A percentile compares a stretch with the other conserved stretches of the same genome.
These are phyloP conservation scores for Penicillium sp. DNA, from an alignment of 2,329 filamentous ascomycete genomes.

Conservation along the genomic window DNA sequence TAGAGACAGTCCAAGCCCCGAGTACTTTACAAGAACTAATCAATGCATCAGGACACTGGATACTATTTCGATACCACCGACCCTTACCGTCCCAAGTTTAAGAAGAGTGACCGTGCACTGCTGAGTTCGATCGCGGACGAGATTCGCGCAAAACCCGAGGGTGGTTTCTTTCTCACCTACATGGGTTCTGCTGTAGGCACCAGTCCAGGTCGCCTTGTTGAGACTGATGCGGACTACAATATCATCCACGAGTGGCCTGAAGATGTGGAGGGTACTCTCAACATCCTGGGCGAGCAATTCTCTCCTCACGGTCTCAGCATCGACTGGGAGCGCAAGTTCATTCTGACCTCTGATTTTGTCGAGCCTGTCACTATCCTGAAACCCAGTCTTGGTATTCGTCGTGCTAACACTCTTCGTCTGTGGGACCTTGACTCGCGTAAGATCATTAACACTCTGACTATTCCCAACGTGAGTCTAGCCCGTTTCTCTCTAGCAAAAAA, in stretches of 20 bases:
- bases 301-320: conserved; percentile 56
- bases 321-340: conserved; percentile 53
- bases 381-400: conserved; percentile 50
- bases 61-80: conserved; percentile 58
- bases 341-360: conserved; percentile 59
- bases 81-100: conserved; percentile 54
- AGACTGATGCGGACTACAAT: conserved; percentile 55
- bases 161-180: conserved; percentile 57
- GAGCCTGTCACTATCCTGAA: conserved; percentile 58
- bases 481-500: neutral
- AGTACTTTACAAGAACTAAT: too few relatives aligned
- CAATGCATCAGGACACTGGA: conserved; percentile 51
- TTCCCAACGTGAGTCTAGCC: conserved; percentile 49
- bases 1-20: conserved; percentile 5
- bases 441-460: conserved; percentile 57
- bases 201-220: conserved; percentile 54
- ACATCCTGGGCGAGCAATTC: conserved; percentile 56
- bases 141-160: conserved; percentile 58
- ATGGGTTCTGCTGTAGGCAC: conserved; percentile 57
- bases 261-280: conserved; percentile 49
- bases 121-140: conserved; percentile 57
- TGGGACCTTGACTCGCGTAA: conserved; percentile 51
- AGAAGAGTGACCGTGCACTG: conserved; percentile 55
- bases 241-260: conserved; percentile 60
- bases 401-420: conserved; percentile 54